A percentile compares a stretch with the other conserved stretches of the same genome.
Evolutionary conservation across 345 rosid species (phyloP).

Genomic region (Lagerstroemia speciosa): DNA sequence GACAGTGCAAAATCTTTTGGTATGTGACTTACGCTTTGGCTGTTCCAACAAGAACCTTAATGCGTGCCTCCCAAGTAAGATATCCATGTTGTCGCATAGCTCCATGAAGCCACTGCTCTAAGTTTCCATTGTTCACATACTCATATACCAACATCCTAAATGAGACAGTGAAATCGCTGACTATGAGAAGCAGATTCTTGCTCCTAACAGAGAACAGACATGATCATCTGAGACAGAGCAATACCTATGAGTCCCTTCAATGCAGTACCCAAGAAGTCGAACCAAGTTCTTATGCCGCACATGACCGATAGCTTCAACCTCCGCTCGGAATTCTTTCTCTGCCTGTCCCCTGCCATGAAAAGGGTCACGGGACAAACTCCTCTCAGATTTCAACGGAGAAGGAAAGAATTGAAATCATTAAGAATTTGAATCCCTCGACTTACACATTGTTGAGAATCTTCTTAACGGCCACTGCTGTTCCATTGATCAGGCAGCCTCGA

Average conservation of each 20-base stretch:
- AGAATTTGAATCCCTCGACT: background rate
- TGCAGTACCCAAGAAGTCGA: constrained; percentile 77
- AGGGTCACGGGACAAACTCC: background rate
- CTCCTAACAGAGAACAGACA: background rate
- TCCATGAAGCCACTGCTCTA: constrained; percentile 91
- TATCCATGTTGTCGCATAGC: constrained; percentile 72
- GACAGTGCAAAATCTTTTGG: background rate
- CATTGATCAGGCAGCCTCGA: constrained; percentile 56
- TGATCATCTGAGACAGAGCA: background rate
- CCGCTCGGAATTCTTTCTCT: constrained; percentile 72
- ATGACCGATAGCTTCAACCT: constrained; percentile 81
- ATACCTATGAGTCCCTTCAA: constrained; percentile 75
- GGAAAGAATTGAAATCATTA: background rate
- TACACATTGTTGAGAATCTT: constrained; percentile 67
- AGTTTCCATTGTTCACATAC: constrained; percentile 72
- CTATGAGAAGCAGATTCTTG: background rate
- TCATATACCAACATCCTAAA: constrained; percentile 71
- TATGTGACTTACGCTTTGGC: constrained; percentile 66
- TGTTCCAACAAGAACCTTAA: constrained; percentile 65
- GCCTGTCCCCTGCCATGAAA: constrained; percentile 59
- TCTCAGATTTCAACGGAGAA: background rate
- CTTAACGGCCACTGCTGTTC: constrained; percentile 68
- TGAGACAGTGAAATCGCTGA: background rate
- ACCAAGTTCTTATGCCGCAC: constrained; percentile 84
- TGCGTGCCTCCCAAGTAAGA: constrained; percentile 87